phyloP scores from a whole-genome alignment of 305 asterid species.

The Fraxinus sp. region DNA sequence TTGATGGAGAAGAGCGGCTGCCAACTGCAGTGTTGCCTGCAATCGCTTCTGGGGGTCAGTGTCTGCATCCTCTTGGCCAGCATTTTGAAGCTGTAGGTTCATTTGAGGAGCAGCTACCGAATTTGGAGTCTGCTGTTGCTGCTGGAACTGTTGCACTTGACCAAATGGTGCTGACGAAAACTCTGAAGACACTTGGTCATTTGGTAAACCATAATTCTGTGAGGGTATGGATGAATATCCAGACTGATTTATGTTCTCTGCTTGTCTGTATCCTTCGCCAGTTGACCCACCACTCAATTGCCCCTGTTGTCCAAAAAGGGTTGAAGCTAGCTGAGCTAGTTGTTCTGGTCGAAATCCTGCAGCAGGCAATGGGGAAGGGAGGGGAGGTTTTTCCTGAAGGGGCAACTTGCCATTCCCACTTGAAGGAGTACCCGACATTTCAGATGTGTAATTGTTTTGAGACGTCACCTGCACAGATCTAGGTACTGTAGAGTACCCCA shows the following conservation, averaged over 20 bases:
- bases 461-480: slow-evolving; percentile 33
- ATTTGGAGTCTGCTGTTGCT: slow-evolving; percentile 37
- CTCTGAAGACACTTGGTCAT: slow-evolving; percentile 49
- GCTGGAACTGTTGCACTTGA: slow-evolving; percentile 50
- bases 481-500: slow-evolving; percentile 28
- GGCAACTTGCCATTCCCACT: slow-evolving; percentile 39
- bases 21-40: slow-evolving; percentile 88
- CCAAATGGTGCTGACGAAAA: slow-evolving; percentile 43
- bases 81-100: slow-evolving; percentile 42
- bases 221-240: slow-evolving; percentile 39
- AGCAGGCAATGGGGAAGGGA: slow-evolving; percentile 37
- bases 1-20: slow-evolving; percentile 92
- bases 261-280: slow-evolving; percentile 45
- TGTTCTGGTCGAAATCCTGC: slow-evolving; percentile 59
- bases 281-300: slow-evolving; percentile 36
- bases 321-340: slow-evolving; percentile 67
- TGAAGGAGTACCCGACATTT: slow-evolving; percentile 19
- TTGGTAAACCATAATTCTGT: slow-evolving; percentile 41
- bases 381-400: slow-evolving; percentile 40
- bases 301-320: slow-evolving; percentile 72
- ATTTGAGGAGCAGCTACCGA: slow-evolving; percentile 37
- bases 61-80: slow-evolving; percentile 53
- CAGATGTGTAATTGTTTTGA: slow-evolving; percentile 32
- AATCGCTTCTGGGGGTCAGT: slow-evolving; percentile 78
- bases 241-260: slow-evolving; percentile 34